phyloP scores from a whole-genome alignment of 176 grass and related monocot genomes.

The Carex kokanica region DNA sequence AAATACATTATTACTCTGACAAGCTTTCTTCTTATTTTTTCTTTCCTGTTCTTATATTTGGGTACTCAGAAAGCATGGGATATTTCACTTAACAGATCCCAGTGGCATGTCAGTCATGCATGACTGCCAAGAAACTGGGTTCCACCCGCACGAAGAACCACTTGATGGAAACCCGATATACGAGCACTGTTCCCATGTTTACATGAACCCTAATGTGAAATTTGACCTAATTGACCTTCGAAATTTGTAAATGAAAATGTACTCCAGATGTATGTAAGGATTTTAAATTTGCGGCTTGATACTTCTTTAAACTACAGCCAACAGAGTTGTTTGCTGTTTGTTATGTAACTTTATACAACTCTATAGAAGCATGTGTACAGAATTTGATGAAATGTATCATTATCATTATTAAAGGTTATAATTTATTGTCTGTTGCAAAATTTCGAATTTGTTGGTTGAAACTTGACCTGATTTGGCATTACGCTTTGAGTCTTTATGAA shows the following conservation, averaged over 20 bases:
- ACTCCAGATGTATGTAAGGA: neutral
- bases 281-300: neutral
- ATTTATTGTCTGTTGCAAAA: neutral
- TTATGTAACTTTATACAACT: neutral
- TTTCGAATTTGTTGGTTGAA: neutral
- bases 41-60: conserved; percentile 27
- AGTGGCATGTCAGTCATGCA: conserved; percentile 83
- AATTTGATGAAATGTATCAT: neutral
- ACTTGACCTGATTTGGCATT: neutral
- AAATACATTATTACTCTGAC: conserved; percentile 3
- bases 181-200: conserved; percentile 89
- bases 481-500: neutral
- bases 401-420: neutral
- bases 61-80: conserved; percentile 81
- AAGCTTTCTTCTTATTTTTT: neutral
- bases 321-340: neutral
- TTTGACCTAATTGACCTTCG: conserved; percentile 87
- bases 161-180: conserved; percentile 80
- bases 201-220: conserved; percentile 72
- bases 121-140: conserved; percentile 86
- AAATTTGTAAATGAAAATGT: conserved; percentile 29
- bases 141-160: conserved; percentile 91
- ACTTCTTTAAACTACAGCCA: conserved; percentile 1
- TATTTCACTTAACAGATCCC: conserved; percentile 98
- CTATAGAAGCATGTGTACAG: conserved; percentile 19